Conservation (phyloP, 305 asterid genomes). For the Solanum hybrid region DNA sequence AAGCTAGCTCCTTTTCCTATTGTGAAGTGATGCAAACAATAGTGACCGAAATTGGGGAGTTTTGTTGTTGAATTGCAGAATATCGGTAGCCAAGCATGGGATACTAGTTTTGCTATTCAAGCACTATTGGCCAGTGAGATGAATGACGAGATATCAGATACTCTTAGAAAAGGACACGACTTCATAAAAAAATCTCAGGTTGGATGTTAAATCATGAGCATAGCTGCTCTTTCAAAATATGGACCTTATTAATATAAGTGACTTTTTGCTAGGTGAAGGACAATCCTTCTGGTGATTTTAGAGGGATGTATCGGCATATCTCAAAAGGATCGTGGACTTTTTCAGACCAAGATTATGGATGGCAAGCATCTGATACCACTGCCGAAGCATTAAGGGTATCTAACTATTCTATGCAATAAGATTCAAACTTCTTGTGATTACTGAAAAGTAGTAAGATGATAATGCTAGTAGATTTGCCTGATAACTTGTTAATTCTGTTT, state of each 20-base stretch:
- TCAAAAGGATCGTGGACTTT: slow-evolving; percentile 86
- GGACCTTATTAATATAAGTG: background rate
- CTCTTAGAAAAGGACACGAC: slow-evolving; percentile 50
- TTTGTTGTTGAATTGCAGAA: slow-evolving; percentile 35
- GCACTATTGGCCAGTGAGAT: slow-evolving; percentile 64
- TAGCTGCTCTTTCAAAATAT: background rate
- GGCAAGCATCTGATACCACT: slow-evolving; percentile 78
- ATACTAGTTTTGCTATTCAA: slow-evolving; percentile 70
- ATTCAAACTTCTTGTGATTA: background rate
- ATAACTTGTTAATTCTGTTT: background rate
- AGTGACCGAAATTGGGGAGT: background rate
- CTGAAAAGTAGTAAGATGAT: background rate
- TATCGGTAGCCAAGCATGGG: slow-evolving; percentile 88
- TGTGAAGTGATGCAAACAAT: background rate
- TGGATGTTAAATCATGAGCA: background rate
- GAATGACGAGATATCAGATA: slow-evolving; percentile 43
- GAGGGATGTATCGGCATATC: slow-evolving; percentile 57
- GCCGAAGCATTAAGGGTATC: slow-evolving; percentile 82
- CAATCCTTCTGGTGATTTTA: slow-evolving; percentile 62
- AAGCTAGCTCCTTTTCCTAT: background rate
- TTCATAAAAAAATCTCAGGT: slow-evolving; percentile 68
- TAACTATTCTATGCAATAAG: background rate
- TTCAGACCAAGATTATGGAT: slow-evolving; percentile 80
- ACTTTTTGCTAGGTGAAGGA: slow-evolving; percentile 35
- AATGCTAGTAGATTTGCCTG: background rate